Evolutionary conservation across 2,329 filamentous ascomycete species (phyloP).

Genomic region (Tolypocladium ophioglossoides): DNA sequence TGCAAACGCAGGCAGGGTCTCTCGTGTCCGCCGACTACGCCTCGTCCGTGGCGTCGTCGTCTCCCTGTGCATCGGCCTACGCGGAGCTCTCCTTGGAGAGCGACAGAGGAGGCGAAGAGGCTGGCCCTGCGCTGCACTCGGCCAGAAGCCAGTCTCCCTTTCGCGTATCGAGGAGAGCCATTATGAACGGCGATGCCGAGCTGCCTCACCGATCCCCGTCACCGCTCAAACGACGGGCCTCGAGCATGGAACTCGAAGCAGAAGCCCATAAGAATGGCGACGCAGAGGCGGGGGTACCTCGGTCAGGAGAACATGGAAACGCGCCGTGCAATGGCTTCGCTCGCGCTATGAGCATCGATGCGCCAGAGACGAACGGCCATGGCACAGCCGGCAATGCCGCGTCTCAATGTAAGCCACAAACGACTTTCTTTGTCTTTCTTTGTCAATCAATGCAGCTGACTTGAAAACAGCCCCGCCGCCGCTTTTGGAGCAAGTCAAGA

Average conservation of each 20-base stretch:
- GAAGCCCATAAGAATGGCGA: slow-evolving; percentile 30
- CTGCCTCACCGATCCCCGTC: slow-evolving; percentile 51
- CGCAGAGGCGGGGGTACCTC: slow-evolving; percentile 31
- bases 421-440: background rate
- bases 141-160: slow-evolving; percentile 43
- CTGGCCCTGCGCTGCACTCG: slow-evolving; percentile 25
- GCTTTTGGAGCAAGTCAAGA: slow-evolving; percentile 54
- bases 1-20: slow-evolving; percentile 34
- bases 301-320: slow-evolving; percentile 11
- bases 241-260: slow-evolving; percentile 46
- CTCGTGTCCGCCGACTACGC: slow-evolving; percentile 37
- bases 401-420: slow-evolving; percentile 16
- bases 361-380: slow-evolving; percentile 16
- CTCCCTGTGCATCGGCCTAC: slow-evolving; percentile 44
- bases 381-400: slow-evolving; percentile 5
- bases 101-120: slow-evolving; percentile 40
- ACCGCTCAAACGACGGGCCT: slow-evolving; percentile 52
- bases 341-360: slow-evolving; percentile 31
- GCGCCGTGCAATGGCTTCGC: slow-evolving; percentile 13
- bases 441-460: slow-evolving; percentile 2
- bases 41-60: slow-evolving; percentile 47
- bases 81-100: slow-evolving; percentile 46
- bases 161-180: slow-evolving; percentile 37
- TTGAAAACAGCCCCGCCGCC: slow-evolving; percentile 21
- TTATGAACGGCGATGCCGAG: slow-evolving; percentile 51